Conservation (phyloP, 345 rosid genomes). For the Brassica carinata region DNA sequence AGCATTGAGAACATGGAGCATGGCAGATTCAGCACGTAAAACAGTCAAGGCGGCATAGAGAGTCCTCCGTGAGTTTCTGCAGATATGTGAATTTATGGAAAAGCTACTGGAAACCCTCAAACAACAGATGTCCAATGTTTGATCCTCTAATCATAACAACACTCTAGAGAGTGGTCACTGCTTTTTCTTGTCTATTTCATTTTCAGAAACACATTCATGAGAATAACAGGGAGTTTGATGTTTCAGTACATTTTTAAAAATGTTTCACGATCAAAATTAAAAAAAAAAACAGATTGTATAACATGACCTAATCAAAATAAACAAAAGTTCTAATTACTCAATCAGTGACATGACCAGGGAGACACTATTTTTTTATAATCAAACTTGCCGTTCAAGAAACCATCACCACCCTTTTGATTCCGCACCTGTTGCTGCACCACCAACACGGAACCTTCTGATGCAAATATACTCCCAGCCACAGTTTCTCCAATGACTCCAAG, state of each 20-base stretch:
- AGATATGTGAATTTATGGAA: constrained; percentile 63
- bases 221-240: background rate
- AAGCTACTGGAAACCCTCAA: constrained; percentile 55
- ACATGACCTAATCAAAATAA: background rate
- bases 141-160: constrained; percentile 25
- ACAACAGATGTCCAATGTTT: constrained; percentile 62
- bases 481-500: constrained; percentile 71
- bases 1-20: constrained; percentile 68
- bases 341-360: constrained; percentile 11
- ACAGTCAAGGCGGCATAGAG: constrained; percentile 47
- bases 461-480: constrained; percentile 53
- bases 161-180: background rate
- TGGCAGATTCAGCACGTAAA: constrained; percentile 45
- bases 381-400: constrained; percentile 42
- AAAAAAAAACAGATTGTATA: background rate
- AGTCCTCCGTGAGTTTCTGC: constrained; percentile 52
- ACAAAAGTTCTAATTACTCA: constrained; percentile 3
- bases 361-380: constrained; percentile 25
- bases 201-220: constrained; percentile 12
- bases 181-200: background rate
- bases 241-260: constrained; percentile 7
- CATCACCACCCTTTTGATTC: constrained; percentile 41
- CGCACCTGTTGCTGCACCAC: constrained; percentile 73
- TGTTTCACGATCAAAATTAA: background rate
- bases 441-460: constrained; percentile 59